Percentiles rank a stretch among this genome's conserved stretches.
phyloP scores from a whole-genome alignment of 179 eudicot genomes.

The Nepenthes alata region DNA sequence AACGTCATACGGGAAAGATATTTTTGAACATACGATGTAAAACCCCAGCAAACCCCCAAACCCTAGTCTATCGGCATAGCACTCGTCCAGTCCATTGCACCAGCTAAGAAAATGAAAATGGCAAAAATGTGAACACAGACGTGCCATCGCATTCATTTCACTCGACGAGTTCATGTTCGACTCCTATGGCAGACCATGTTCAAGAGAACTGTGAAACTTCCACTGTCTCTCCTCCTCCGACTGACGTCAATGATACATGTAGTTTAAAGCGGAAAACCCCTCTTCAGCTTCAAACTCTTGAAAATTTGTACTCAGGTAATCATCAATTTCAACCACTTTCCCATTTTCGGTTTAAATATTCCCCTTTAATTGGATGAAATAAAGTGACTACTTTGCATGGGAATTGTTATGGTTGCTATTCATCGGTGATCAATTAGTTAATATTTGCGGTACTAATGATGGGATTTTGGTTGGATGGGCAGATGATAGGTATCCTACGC shows the following conservation, averaged over 20 bases:
- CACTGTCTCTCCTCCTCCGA: neutral
- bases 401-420: no score
- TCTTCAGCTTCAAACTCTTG: constrained; percentile 24
- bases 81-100: neutral
- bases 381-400: neutral
- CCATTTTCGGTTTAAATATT: neutral
- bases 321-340: neutral
- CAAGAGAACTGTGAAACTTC: neutral
- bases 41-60: no score
- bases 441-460: neutral
- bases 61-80: no score
- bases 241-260: neutral
- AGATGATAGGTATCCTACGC: constrained; percentile 36
- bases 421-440: no score
- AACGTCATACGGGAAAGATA: no score
- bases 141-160: no score
- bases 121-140: neutral
- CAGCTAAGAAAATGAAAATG: neutral
- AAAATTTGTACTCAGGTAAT: constrained; percentile 24
- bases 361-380: neutral
- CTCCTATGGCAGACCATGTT: neutral
- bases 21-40: no score
- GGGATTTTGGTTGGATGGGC: constrained; percentile 14
- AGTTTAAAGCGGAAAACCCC: constrained; percentile 24
- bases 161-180: neutral